Base-by-base conservation (phyloP, 1,284 basidiomycete species). In the Naganishia sp. region DNA sequence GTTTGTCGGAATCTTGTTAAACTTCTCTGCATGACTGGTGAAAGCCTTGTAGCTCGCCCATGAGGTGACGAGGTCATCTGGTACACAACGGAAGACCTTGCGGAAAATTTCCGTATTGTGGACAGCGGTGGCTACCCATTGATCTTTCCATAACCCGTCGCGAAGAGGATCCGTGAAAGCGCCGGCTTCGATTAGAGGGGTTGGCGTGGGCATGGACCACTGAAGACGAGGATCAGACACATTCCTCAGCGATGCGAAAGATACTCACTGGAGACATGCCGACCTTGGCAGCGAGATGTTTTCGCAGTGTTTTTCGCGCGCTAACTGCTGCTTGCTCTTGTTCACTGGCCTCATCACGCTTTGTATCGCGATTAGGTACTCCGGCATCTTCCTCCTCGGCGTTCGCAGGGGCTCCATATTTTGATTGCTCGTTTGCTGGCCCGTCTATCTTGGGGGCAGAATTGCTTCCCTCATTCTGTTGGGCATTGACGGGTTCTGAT, bases 31-130 rank as follows among this genome's bases (percentile, higher is more conserved):
- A 73, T 90, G 84, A 41, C 84, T 79, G 47, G 75, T 76, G 68
- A 91, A 95, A 68, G 93, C 89, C 76, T 88, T 94, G 81, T 95
- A 95, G 74, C 92, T 90, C 73, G 93, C 92, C 94, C 94, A 97
- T 0, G 92, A 94, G 1, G 88, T 89, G 62, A 96, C 86, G 17
- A 88, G 81, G 76, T 97, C 93, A 76, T 96, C 94, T 4, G 94
- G 94, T 51, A 93, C 83, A 55, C 90, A 88, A 73, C 92, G 88
- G 82, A 97, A 97, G 0, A 96, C 92, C 76, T 90, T 94, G 65
- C 92, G 87, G 81, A 86, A 95, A 69, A 95, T 92, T 76, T 94
- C 90, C 67, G 94, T 97, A 75, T 94, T 95, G 73, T 91, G 87
- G 52, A 86, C 85, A 2, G 92, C 91, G 61, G 85, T 86, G 5